phyloP scores from a whole-genome alignment of 1,139 yeast genomes.

The Pichia sp. region DNA sequence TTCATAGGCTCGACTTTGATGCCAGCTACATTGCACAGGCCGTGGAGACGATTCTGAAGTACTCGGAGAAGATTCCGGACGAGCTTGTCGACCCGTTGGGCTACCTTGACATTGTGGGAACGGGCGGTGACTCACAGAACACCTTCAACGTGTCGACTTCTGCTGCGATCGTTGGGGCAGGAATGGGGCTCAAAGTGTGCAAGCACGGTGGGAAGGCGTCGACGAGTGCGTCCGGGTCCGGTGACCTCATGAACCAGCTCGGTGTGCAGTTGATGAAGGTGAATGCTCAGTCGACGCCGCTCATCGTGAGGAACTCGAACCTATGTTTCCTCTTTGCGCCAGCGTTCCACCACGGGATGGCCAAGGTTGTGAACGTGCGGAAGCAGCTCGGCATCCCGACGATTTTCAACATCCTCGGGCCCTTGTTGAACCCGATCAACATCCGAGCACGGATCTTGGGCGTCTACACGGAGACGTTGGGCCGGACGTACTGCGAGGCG shows the following conservation, averaged over 20 bases:
- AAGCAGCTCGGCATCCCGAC: constrained; percentile 82
- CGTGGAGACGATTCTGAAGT: constrained; percentile 63
- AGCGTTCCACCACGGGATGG: constrained; percentile 92
- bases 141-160: constrained; percentile 96
- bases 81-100: constrained; percentile 46
- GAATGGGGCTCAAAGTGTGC: constrained; percentile 69
- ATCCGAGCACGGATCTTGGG: constrained; percentile 80
- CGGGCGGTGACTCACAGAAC: constrained; percentile 97
- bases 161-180: constrained; percentile 90
- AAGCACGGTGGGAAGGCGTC: constrained; percentile 97
- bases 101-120: constrained; percentile 88
- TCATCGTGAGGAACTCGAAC: constrained; percentile 49
- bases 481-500: constrained; percentile 80
- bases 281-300: constrained; percentile 59
- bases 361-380: constrained; percentile 71
- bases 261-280: constrained; percentile 77
- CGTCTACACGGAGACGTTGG: constrained; percentile 74
- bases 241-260: constrained; percentile 71
- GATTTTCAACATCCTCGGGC: constrained; percentile 89
- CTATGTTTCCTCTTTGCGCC: constrained; percentile 90
- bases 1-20: constrained; percentile 74
- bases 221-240: constrained; percentile 89
- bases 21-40: constrained; percentile 84
- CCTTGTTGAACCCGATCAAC: constrained; percentile 86
- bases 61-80: constrained; percentile 47